Evolutionary conservation across 2,329 filamentous ascomycete species (phyloP).

Genomic region (Fusarium sp.): DNA sequence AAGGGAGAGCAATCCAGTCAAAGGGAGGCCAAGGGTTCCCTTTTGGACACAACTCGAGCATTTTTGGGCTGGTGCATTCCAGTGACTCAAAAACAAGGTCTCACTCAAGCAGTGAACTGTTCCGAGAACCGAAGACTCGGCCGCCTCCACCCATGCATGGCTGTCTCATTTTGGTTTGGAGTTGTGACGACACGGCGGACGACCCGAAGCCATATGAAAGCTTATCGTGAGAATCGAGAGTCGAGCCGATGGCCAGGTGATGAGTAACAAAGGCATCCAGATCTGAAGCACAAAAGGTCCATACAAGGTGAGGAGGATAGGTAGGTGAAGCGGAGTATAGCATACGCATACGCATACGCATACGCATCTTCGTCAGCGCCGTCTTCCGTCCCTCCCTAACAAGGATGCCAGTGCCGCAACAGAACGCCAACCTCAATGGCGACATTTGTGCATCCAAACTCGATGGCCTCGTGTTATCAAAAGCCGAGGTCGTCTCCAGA

Average conservation of each 20-base stretch:
- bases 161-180: neutral
- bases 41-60: constrained; percentile 3
- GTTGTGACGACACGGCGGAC: constrained; percentile 6
- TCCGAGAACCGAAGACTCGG: constrained; percentile 19
- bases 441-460: neutral
- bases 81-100: constrained; percentile 10
- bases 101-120: neutral
- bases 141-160: constrained; percentile 1
- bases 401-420: neutral
- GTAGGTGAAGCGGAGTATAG: neutral
- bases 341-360: neutral
- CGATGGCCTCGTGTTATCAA: neutral
- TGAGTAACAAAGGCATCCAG: neutral
- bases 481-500: neutral
- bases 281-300: too few species aligned
- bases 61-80: constrained; percentile 3
- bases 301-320: too few species aligned
- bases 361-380: neutral
- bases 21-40: constrained; percentile 4
- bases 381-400: neutral
- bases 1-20: constrained; percentile 10
- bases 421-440: neutral
- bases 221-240: neutral
- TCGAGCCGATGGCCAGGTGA: neutral
- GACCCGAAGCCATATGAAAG: constrained; percentile 2